Conservation (phyloP, 257 asterid species). For the Petrea volubilis region DNA sequence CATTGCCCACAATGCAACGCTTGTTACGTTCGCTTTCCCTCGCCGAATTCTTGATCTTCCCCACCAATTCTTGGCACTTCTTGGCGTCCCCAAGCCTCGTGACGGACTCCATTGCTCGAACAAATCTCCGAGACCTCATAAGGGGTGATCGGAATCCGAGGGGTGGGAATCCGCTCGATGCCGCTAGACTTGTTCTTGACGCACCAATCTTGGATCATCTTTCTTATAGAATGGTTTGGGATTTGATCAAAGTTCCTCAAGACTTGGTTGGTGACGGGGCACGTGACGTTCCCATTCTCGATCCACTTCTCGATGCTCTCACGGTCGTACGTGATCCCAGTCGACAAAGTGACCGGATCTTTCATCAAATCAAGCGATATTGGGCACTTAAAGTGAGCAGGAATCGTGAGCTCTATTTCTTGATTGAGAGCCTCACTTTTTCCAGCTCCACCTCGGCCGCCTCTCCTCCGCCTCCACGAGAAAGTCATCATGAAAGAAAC, state of each 20-base stretch:
- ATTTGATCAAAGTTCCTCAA: slow-evolving; percentile 48
- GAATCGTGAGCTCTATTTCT: slow-evolving; percentile 46
- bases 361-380: slow-evolving; percentile 68
- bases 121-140: slow-evolving; percentile 47
- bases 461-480: slow-evolving; percentile 45
- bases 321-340: slow-evolving; percentile 70
- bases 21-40: slow-evolving; percentile 74
- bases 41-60: slow-evolving; percentile 43
- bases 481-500: slow-evolving; percentile 28
- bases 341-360: slow-evolving; percentile 64
- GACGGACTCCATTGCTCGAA: slow-evolving; percentile 34
- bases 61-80: slow-evolving; percentile 45
- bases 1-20: slow-evolving; percentile 51
- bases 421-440: slow-evolving; percentile 17
- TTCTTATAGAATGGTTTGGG: slow-evolving; percentile 73
- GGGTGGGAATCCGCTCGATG: slow-evolving; percentile 84
- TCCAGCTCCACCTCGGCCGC: slow-evolving; percentile 19
- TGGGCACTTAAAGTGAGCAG: slow-evolving; percentile 57
- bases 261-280: slow-evolving; percentile 61
- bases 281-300: slow-evolving; percentile 42
- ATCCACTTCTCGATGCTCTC: slow-evolving; percentile 70
- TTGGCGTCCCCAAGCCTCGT: slow-evolving; percentile 27
- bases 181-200: slow-evolving; percentile 67
- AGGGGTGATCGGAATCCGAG: slow-evolving; percentile 56
- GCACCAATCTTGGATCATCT: slow-evolving; percentile 93